Evolutionary conservation across 805 yeast genomes (phyloP), one percentile per base, ranked within the genome.

Genomic region (Yamadazyma takamatsuzukensis): DNA sequence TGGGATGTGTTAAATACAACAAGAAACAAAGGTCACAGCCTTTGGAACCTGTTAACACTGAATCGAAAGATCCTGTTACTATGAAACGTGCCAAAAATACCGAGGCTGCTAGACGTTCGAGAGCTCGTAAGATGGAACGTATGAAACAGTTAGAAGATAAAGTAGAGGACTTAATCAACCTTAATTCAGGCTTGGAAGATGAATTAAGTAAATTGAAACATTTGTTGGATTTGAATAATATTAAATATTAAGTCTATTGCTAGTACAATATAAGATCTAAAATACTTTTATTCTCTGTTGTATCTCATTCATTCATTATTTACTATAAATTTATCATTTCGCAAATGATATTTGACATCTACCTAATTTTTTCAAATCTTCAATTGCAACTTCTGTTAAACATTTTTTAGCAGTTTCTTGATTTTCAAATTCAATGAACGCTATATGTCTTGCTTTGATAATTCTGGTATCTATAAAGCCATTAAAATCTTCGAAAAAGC

Each of bases 21-120:
- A 78, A 88, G 57, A 88, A 87, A 68, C 83, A 76, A 46, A 78
- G 95, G 49, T 43, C 74, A 18, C 62, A 67, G 38, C 94, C 95
- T 6, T 70, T 87, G 58, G 66, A 71, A 45, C 95, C 95, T 7
- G 71, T 88, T 35, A 73, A 74, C 29, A 41, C 67, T 27, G 70
- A 75, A 19, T 74, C 72, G 27, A 61, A 56, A 30, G 95, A 88
- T 57, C 76, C 81, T n/a, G 74, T 72, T 36, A 76, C 86, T 28
- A 58, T 83, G 49, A 90, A 90, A 68, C 80, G 97, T 56, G 97
- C 97, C 6, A 80, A 90, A 61, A 90, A 93, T 73, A 90, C 90
- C n/a, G 96, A 88, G 56, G 97, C 97, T 46, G 97, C 97, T 6
- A 79, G 97, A 60, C 77, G 96, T 54, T 87, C 96, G 17, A 73